Evolutionary conservation across 2,329 filamentous ascomycete species (phyloP), one percentile per base, ranked within the genome.

Genomic region (Colletotrichum cuscutae): DNA sequence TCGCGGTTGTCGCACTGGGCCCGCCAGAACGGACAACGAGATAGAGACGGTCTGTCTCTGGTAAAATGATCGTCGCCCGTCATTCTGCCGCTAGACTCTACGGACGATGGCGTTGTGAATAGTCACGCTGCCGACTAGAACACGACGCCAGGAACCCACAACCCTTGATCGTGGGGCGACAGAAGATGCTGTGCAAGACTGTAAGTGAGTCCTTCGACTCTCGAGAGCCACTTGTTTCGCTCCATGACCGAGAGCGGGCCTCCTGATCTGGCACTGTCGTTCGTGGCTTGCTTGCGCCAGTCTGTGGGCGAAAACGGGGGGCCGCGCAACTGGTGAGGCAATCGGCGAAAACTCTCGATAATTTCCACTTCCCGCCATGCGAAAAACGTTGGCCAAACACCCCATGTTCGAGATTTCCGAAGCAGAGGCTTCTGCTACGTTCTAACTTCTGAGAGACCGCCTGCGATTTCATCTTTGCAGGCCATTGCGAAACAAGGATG

Each of bases 361-460:
- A 69, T 72, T 69, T 68, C 65, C 65, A 69, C 59, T 49, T 60
- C 28, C 30, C n/a, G 28, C 32, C 26, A 49, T 22, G 28, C 28
- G 26, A 56, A 57, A 60, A 65, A 65, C 65, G 57, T 46, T 57
- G 67, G 66, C 66, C 46, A 70, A 70, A 70, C 70, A 60, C 58
- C 9, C 30, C 26, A 22, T 24, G 26, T 35, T 64, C 37, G 65
- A 54, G 60, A 46, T 49, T 49, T 22, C 28, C 26, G 46, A 35
- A 53, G 60, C 28, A 19, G 24, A 22, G 26, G 22, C 46, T 35
- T 35, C 15, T 32, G n/a, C 46, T 30, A 22, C 11, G 11, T 54
- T 26, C 4, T 26, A 26, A 26, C 26, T 26, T 26, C 52, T 26
- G 12, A 15, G 11, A 26, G 52, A 32, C 28, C 19, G 15, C 19